phyloP scores from a whole-genome alignment of 371 early-diverging fungal species.

The Dinochytrium kinnereticum region DNA sequence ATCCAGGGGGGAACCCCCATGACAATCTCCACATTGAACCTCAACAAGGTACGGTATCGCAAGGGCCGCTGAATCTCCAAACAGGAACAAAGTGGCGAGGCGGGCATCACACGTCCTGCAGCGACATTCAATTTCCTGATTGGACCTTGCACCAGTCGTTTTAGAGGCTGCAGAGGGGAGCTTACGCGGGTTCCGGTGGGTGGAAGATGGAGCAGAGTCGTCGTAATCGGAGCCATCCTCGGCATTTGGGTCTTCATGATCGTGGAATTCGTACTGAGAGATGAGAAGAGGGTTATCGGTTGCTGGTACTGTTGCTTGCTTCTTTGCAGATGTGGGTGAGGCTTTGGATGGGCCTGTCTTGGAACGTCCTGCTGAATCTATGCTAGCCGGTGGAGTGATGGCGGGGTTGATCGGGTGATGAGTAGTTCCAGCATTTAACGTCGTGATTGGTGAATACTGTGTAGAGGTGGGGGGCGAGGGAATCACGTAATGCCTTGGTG shows the following conservation, averaged over 20 bases:
- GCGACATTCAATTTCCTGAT: not conserved
- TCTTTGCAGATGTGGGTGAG: too few species aligned
- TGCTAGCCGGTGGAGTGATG: too few species aligned
- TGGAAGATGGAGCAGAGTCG: not conserved
- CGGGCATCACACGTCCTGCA: not conserved
- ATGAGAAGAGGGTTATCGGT: too few species aligned
- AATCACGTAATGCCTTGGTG: too few species aligned
- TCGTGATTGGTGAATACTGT: too few species aligned
- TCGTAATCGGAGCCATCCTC: slow-evolving; percentile 2
- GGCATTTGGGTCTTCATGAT: not conserved
- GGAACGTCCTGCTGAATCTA: too few species aligned
- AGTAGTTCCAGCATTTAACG: too few species aligned
- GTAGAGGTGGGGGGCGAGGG: too few species aligned
- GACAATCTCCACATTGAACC: not conserved
- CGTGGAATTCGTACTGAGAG: too few species aligned
- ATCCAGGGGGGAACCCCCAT: not conserved
- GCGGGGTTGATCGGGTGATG: too few species aligned
- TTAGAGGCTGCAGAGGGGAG: not conserved
- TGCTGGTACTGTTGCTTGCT: too few species aligned
- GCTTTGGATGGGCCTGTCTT: too few species aligned
- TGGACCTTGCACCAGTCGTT: not conserved
- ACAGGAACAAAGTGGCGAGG: not conserved
- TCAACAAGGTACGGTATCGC: not conserved
- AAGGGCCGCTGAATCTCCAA: not conserved
- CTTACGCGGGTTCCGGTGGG: not conserved